A percentile compares a stretch with the other conserved stretches of the same genome.
phyloP scores from a whole-genome alignment of 805 yeast genomes.

The Yarrowia sp. region DNA sequence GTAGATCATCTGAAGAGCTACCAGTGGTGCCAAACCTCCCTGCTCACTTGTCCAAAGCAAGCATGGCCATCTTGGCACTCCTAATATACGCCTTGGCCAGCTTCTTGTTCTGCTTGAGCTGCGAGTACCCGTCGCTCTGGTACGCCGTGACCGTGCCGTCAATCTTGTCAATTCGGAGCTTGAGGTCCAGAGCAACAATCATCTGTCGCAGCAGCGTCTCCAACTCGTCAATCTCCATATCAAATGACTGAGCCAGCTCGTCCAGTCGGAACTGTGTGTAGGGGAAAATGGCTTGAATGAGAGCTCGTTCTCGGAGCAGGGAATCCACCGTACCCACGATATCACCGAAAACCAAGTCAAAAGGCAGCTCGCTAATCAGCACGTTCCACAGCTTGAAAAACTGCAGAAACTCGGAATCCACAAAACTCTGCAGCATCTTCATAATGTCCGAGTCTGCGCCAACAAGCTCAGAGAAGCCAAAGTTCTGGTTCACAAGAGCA shows the following conservation, averaged over 20 bases:
- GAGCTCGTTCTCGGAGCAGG: not conserved
- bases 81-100: conserved; percentile 8
- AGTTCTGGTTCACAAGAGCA: not conserved
- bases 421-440: not conserved
- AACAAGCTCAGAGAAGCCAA: not conserved
- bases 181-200: conserved; percentile 10
- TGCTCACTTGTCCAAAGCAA: not conserved
- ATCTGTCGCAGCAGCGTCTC: conserved; percentile 14
- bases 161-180: conserved; percentile 13
- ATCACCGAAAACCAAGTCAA: not conserved
- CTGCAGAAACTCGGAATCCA: conserved; percentile 1
- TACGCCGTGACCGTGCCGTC: conserved; percentile 18
- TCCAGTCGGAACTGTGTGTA: conserved; percentile 6
- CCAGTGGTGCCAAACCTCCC: no score
- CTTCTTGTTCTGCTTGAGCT: not conserved
- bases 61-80: conserved; percentile 12
- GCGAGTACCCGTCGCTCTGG: not conserved
- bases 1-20: no score
- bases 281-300: conserved; percentile 12
- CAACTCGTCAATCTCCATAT: not conserved
- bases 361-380: not conserved
- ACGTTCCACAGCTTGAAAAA: conserved; percentile 5
- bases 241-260: conserved; percentile 7
- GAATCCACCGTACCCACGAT: not conserved
- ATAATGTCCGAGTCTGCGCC: not conserved